phyloP scores from a whole-genome alignment of 495 filamentous ascomycete species.

The Rostrohypoxylon terebratum region DNA sequence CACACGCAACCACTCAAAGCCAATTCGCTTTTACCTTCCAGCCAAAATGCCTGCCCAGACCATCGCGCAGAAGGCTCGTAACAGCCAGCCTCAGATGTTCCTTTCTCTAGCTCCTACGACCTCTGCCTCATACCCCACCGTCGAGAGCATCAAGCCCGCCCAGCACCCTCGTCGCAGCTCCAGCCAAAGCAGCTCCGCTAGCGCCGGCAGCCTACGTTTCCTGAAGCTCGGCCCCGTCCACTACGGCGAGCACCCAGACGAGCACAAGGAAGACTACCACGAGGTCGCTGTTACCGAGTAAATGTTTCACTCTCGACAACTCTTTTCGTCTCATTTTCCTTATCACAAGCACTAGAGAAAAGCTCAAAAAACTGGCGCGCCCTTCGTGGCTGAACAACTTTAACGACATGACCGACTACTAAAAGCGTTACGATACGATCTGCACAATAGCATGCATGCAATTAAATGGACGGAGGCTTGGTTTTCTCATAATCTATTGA shows the following conservation, averaged over 20 bases:
- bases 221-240: slow-evolving; percentile 64
- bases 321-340: slow-evolving; percentile 1
- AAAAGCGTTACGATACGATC: slow-evolving; percentile 36
- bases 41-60: slow-evolving; percentile 46
- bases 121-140: slow-evolving; percentile 58
- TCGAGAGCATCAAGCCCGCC: slow-evolving; percentile 49
- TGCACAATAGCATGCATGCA: slow-evolving; percentile 33
- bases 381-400: slow-evolving; percentile 8
- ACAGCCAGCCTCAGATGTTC: slow-evolving; percentile 53
- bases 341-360: slow-evolving; percentile 22
- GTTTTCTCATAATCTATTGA: slow-evolving; percentile 8
- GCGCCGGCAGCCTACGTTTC: slow-evolving; percentile 54
- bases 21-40: slow-evolving; percentile 12
- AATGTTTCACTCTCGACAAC: not conserved
- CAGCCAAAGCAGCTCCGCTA: slow-evolving; percentile 44
- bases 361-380: slow-evolving; percentile 15
- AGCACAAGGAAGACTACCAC: slow-evolving; percentile 58
- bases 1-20: not conserved
- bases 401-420: slow-evolving; percentile 37
- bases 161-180: slow-evolving; percentile 43
- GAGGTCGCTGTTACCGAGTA: slow-evolving; percentile 58
- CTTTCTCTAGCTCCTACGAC: slow-evolving; percentile 59
- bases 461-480: slow-evolving; percentile 24
- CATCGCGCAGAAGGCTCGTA: slow-evolving; percentile 35
- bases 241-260: slow-evolving; percentile 61